Base-by-base conservation (phyloP, 2,329 filamentous ascomycete species). In the Alternaria alternata region DNA sequence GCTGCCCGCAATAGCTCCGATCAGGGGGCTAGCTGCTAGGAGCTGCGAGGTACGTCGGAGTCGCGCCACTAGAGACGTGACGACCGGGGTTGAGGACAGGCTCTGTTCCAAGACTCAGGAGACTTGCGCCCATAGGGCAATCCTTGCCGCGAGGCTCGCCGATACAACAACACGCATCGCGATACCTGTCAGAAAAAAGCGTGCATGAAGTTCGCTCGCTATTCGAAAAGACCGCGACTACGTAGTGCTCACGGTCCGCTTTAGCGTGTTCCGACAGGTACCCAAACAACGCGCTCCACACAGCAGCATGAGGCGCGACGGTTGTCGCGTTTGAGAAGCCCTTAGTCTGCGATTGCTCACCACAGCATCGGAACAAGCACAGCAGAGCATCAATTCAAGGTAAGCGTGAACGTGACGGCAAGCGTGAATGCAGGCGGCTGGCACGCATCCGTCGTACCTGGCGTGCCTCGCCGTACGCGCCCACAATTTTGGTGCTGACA, bases 181-280 rank as follows among this genome's bases (percentile, higher is more conserved):
- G 44, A 63, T 39, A 57, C 52, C 52, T 65, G 66, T 69, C 69
- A 30, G 66, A 65, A 68, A 63, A 46, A 54, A 61, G 69, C 66
- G 71, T 72, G 61, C 74, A 77, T 75, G 57, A 73, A 73, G 48
- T 55, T 59, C 51, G 59, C 51, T 69, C 57, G 67, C 63, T 62
- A 67, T 69, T 71, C 68, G 69, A 73, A 65, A 68, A 72, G 63
- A 52, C 34, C 24, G 44, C 36, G 66, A 55, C 59, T 54, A 41
- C 53, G 56, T 44, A 11, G 22, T 38, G 46, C 47, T 26, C 38
- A 26, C 26, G 30, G 44, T 51, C 30, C 39, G 63, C 59, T 36
- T 58, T 48, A 48, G 46, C 30, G 30, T 34, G 46, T 48, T 48
- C 46, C 30, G 46, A 48, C 57, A 61, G 49, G 60, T 57, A 56